phyloP scores from a whole-genome alignment of 495 filamentous ascomycete species.

The Chaetomium cochliodes region DNA sequence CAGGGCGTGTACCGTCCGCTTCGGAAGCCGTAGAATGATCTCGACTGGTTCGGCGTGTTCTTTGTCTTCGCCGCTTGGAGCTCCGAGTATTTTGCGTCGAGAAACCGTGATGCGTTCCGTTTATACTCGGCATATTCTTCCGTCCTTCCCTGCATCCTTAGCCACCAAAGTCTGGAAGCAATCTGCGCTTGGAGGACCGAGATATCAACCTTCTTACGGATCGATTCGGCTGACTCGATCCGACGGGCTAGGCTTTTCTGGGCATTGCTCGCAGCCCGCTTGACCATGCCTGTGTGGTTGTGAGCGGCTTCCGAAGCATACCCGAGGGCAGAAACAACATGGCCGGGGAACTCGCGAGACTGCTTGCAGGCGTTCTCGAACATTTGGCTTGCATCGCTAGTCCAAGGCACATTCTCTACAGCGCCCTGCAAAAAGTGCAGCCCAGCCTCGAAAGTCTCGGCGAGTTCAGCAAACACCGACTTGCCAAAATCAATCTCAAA shows the following conservation, averaged over 20 bases:
- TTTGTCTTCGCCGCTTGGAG: conserved; percentile 5
- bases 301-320: conserved; percentile 32
- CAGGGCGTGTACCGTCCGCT: background rate
- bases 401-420: conserved; percentile 36
- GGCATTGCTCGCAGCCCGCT: conserved; percentile 28
- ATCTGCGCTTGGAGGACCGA: conserved; percentile 46
- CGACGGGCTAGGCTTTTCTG: conserved; percentile 28
- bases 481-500: conserved; percentile 47
- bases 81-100: conserved; percentile 35
- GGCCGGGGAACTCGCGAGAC: conserved; percentile 33
- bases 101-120: conserved; percentile 38
- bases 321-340: conserved; percentile 34
- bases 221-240: conserved; percentile 26
- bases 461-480: conserved; percentile 29
- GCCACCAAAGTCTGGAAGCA: conserved; percentile 49
- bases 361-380: conserved; percentile 31
- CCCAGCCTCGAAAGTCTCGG: conserved; percentile 40
- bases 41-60: background rate
- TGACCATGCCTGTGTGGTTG: conserved; percentile 22
- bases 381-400: conserved; percentile 37
- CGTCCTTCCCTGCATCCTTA: conserved; percentile 43
- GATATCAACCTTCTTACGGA: conserved; percentile 36
- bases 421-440: conserved; percentile 41
- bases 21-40: background rate
- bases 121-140: conserved; percentile 44